Percentiles rank a stretch among this genome's conserved stretches.
phyloP scores from a whole-genome alignment of 192 early-diverging fungal genomes.

The Gigaspora rosea region DNA sequence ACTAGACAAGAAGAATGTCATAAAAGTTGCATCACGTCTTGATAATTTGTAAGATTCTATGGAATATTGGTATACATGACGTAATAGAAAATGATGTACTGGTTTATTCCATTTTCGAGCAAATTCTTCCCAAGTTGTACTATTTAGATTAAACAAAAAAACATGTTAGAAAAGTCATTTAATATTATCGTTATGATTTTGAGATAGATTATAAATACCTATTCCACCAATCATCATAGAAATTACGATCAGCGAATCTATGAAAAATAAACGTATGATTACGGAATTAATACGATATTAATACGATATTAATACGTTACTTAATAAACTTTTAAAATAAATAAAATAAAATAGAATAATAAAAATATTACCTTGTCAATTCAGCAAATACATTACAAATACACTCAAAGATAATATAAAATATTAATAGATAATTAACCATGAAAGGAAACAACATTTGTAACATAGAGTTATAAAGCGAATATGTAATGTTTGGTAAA shows the following conservation, averaged over 20 bases:
- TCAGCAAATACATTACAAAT: constrained; percentile 97
- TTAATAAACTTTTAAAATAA: neutral
- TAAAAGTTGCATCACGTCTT: constrained; percentile 68
- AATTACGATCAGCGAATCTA: constrained; percentile 92
- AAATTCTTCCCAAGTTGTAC: constrained; percentile 87
- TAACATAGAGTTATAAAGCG: constrained; percentile 58
- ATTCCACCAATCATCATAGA: constrained; percentile 99
- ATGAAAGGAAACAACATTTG: constrained; percentile 88
- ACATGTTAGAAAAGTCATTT: no score
- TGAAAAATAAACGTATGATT: constrained; percentile 1
- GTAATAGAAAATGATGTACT: constrained; percentile 87
- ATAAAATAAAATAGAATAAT: constrained; percentile 1
- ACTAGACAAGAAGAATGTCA: constrained; percentile 81
- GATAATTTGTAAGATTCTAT: constrained; percentile 72
- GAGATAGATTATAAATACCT: neutral
- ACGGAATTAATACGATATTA: neutral
- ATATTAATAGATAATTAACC: constrained; percentile 87
- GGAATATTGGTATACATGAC: constrained; percentile 86
- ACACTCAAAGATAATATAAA: constrained; percentile 96
- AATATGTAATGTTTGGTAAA: constrained; percentile 62
- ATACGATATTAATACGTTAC: neutral
- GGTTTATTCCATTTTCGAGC: constrained; percentile 98
- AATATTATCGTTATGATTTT: neutral
- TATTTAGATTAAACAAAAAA: neutral
- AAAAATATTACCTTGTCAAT: constrained; percentile 62